Percentiles rank a stretch among this genome's conserved stretches.
phyloP scores from a whole-genome alignment of 2,329 filamentous ascomycete genomes.

The Aspergillus ruber region DNA sequence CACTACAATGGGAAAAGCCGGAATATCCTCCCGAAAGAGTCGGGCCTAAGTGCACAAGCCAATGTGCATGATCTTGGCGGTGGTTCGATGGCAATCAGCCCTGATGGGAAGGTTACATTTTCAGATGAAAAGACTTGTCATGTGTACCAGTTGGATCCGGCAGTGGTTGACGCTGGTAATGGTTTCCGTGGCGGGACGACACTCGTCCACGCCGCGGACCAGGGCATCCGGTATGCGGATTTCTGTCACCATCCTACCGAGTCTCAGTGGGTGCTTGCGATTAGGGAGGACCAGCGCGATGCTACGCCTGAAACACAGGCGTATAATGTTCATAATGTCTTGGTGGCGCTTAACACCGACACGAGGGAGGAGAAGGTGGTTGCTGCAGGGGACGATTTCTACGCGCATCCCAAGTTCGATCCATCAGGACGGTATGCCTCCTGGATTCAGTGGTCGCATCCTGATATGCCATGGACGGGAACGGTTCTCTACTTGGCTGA shows the following conservation, averaged over 20 bases:
- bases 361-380: conserved; percentile 32
- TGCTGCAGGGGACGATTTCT: conserved; percentile 47
- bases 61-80: conserved; percentile 51
- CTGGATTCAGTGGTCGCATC: conserved; percentile 54
- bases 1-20: conserved; percentile 25
- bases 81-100: conserved; percentile 35
- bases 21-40: conserved; percentile 39
- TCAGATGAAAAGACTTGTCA: conserved; percentile 38
- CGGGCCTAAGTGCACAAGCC: conserved; percentile 37
- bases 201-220: conserved; percentile 24
- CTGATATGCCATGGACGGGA: conserved; percentile 48
- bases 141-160: conserved; percentile 39
- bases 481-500: conserved; percentile 41
- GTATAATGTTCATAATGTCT: conserved; percentile 23
- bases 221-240: conserved; percentile 36
- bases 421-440: conserved; percentile 40
- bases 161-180: conserved; percentile 23
- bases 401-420: conserved; percentile 46
- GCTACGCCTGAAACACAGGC: conserved; percentile 18
- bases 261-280: conserved; percentile 42
- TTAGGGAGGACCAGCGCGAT: conserved; percentile 47
- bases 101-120: conserved; percentile 42
- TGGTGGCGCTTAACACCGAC: conserved; percentile 24
- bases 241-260: conserved; percentile 36
- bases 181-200: neutral